A percentile compares a stretch with the other conserved stretches of the same genome.
Conservation (phyloP, 148 eudicot genomes). For the Silene conica region DNA sequence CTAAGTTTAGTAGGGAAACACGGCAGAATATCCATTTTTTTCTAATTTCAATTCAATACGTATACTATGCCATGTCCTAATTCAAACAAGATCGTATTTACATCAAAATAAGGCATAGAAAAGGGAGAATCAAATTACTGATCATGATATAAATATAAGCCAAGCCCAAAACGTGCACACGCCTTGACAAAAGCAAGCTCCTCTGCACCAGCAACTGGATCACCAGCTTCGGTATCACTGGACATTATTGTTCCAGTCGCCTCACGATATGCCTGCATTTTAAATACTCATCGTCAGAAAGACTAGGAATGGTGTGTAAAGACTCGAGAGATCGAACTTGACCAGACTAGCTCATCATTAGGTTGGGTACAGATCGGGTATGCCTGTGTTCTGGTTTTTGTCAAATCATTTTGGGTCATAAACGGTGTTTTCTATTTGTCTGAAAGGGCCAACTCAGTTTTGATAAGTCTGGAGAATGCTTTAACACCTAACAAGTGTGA, state of each 20-base stretch:
- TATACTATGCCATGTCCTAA: conserved; percentile 24
- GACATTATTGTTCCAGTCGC: conserved; percentile 80
- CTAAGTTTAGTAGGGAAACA: conserved; percentile 13
- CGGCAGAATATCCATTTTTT: conserved; percentile 13
- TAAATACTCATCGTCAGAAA: conserved; percentile 10
- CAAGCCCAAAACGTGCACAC: conserved; percentile 97
- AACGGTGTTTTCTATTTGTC: background rate
- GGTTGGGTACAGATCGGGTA: background rate
- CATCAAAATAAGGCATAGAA: conserved; percentile 27
- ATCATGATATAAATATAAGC: conserved; percentile 85
- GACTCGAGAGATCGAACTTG: no score
- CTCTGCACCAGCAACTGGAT: conserved; percentile 93
- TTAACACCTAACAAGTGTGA: no score
- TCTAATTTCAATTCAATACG: conserved; percentile 13
- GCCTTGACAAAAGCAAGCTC: conserved; percentile 88
- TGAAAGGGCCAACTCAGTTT: no score
- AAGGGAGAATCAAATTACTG: conserved; percentile 33
- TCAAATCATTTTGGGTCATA: background rate
- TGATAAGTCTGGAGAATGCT: no score
- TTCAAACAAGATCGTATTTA: conserved; percentile 30
- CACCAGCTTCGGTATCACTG: conserved; percentile 31
- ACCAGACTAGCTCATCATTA: no score
- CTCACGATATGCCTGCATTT: conserved; percentile 80
- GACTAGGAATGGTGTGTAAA: background rate
- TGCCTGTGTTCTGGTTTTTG: background rate